Percentiles rank a stretch among this genome's conserved stretches.
Evolutionary conservation across 202 grass and related monocot species (phyloP).

Genomic region (Dendrocalamus latiflorus): DNA sequence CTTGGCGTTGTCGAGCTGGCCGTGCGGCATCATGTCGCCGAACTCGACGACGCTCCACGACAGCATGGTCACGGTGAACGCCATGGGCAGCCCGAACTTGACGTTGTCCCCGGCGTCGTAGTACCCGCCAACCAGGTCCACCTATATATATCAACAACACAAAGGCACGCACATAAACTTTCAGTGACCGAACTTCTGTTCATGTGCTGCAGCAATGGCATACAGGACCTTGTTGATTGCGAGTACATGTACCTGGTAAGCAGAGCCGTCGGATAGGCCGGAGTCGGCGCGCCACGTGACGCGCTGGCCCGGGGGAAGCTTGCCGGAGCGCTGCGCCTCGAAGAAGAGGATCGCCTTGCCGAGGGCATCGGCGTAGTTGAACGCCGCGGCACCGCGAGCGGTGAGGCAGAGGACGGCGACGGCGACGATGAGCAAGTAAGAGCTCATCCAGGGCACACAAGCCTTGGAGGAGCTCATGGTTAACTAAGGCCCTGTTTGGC

Average conservation of each 20-base stretch:
- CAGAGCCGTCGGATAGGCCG: constrained; percentile 57
- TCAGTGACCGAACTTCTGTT: no score
- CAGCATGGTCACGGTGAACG: constrained; percentile 67
- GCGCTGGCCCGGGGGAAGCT: constrained; percentile 48
- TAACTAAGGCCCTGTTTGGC: no score
- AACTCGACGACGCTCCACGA: constrained; percentile 68
- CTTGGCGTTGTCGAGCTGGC: constrained; percentile 21
- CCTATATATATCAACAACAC: not conserved
- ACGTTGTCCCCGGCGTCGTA: constrained; percentile 75
- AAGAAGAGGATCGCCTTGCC: constrained; percentile 71
- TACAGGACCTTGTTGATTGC: no score
- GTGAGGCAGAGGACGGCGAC: not conserved
- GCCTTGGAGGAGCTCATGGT: not conserved
- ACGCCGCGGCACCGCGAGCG: not conserved
- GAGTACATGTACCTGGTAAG: not conserved
- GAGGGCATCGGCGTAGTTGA: constrained; percentile 74
- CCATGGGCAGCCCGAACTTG: constrained; percentile 75
- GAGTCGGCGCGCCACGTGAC: constrained; percentile 68
- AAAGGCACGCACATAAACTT: no score
- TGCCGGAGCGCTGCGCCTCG: constrained; percentile 56
- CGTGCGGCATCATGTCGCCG: constrained; percentile 21
- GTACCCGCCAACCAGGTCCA: constrained; percentile 59
- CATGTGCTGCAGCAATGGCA: no score
- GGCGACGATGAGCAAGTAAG: not conserved
- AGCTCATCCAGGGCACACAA: not conserved